Conservation (phyloP, 2,329 filamentous ascomycete species). For the Colletotrichum sublineola region DNA sequence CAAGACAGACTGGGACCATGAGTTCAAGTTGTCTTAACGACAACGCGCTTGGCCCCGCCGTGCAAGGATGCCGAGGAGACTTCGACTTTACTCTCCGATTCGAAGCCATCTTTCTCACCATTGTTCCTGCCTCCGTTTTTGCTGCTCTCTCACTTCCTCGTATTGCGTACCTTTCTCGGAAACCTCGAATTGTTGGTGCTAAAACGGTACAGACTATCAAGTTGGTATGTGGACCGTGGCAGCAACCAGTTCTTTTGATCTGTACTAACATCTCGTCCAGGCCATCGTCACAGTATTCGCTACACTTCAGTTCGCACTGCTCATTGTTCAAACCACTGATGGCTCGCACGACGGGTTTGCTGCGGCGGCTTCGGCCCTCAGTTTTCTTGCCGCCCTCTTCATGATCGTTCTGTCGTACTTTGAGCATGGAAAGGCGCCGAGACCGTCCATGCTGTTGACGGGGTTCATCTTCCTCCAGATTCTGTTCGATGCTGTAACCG, state of each 20-base stretch:
- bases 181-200: conserved; percentile 49
- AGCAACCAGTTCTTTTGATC: too few species aligned
- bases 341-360: conserved; percentile 45
- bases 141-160: conserved; percentile 50
- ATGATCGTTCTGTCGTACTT: conserved; percentile 49
- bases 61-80: conserved; percentile 55
- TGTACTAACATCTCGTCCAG: conserved; percentile 6
- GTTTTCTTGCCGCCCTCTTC: conserved; percentile 48
- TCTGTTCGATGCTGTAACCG: conserved; percentile 56
- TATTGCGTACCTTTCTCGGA: conserved; percentile 47
- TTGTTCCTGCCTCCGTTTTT: conserved; percentile 54
- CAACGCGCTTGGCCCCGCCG: conserved; percentile 53
- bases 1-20: conserved; percentile 11
- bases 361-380: conserved; percentile 48
- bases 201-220: conserved; percentile 48
- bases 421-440: conserved; percentile 50
- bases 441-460: conserved; percentile 59
- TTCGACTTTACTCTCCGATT: conserved; percentile 62
- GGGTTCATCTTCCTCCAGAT: conserved; percentile 58
- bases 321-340: conserved; percentile 49
- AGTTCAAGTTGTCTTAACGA: conserved; percentile 48
- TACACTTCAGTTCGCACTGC: conserved; percentile 49
- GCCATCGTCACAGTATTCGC: conserved; percentile 46
- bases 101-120: conserved; percentile 56
- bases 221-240: conserved; percentile 8